Evolutionary conservation across 495 filamentous ascomycete species (phyloP), one percentile per base, ranked within the genome.

Genomic region (Platismatia glauca): DNA sequence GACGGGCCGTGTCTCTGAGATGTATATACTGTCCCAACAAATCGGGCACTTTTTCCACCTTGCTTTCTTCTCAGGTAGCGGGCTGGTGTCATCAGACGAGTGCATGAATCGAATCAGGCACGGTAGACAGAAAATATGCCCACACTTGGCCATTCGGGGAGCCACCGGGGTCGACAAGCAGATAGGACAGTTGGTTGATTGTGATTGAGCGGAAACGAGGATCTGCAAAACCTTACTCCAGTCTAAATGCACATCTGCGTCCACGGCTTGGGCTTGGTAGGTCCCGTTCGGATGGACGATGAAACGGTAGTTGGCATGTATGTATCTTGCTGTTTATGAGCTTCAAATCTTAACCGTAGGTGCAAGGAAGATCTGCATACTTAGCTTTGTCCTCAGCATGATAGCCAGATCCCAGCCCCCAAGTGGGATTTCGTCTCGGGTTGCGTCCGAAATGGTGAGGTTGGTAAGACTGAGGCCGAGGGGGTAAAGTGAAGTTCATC

Each of bases 81-180:
- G 78, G 22, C 83, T 80, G 2, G 82, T 82, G 33, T 85, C 87
- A 41, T 90, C 89, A 2, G 78, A 82, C 9, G 91, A 87, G 68
- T 95, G 90, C 93, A 98, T 97, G 71, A 95, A 98, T 48, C 94
- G 88, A 60, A 97, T 87, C 41, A 97, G 77, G 72, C 94, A 98
- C 16, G 94, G 88, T 48, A 97, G 78, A 72, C 94, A 98, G 70
- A 97, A 97, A 33, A 98, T 96, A 71, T 98, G 94, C 18, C 94
- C 94, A 71, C 94, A 98, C 68, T 89, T 92, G 46, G 94, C 91
- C 94, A 98, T 98, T 61, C 95, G 87, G 34, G 94, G 93, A 6
- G 94, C 94, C 8, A 95, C 90, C 0, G 94, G 93, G 41, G 82
- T 86, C 1, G 89, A 95, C 29, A 98, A 77, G 69, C 94, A 98